Conservation (phyloP, 495 filamentous ascomycete genomes). For the Pyronema domesticum region DNA sequence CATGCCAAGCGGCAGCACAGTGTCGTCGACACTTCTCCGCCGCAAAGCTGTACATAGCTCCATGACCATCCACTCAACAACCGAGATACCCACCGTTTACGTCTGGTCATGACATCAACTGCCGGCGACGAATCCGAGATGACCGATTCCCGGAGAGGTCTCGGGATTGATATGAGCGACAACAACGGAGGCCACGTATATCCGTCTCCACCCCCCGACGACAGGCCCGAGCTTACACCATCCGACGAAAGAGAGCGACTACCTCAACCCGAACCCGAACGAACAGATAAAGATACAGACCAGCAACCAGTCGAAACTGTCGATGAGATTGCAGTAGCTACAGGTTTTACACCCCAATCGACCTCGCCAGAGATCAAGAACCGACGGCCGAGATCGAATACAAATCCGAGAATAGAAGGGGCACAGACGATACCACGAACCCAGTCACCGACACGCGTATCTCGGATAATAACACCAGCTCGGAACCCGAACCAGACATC, state of each 20-base stretch:
- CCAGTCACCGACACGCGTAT: constrained; percentile 6
- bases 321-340: neutral
- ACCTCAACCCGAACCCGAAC: neutral
- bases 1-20: neutral
- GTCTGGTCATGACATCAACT: neutral
- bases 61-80: neutral
- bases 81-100: neutral
- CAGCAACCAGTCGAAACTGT: neutral
- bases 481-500: constrained; percentile 3
- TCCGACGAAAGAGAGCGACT: neutral
- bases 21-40: neutral
- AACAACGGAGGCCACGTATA: neutral
- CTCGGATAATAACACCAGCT: constrained; percentile 11
- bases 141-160: neutral
- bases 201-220: neutral
- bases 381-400: constrained; percentile 1
- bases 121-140: neutral
- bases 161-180: neutral
- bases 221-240: neutral
- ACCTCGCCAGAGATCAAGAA: neutral
- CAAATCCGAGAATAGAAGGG: neutral
- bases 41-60: neutral
- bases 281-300: neutral
- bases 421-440: neutral
- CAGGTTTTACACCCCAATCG: neutral